Percentiles rank a stretch among this genome's conserved stretches.
phyloP scores from a whole-genome alignment of 768 basidiomycete genomes.

The Russula ochroleuca region DNA sequence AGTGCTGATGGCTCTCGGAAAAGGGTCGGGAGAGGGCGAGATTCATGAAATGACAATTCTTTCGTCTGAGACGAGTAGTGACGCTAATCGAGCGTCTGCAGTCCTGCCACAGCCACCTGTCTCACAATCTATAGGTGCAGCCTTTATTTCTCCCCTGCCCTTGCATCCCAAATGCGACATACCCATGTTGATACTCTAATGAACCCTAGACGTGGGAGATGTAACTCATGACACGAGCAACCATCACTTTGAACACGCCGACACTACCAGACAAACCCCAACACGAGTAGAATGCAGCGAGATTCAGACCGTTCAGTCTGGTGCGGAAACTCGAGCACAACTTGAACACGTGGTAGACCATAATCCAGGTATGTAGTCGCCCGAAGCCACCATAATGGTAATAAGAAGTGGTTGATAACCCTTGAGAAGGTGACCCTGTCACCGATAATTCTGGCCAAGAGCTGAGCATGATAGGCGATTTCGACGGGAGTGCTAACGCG shows the following conservation, averaged over 20 bases:
- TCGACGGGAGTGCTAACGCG: conserved; percentile 37
- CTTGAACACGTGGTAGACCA: background rate
- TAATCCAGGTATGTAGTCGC: background rate
- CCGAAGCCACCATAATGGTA: background rate
- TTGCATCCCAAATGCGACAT: background rate
- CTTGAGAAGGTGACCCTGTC: background rate
- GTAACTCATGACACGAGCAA: no score
- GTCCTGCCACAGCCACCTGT: background rate
- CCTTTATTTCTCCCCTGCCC: background rate
- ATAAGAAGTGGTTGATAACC: background rate
- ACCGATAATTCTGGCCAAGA: background rate
- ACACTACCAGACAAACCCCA: no score
- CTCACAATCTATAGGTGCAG: background rate
- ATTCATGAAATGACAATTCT: no score
- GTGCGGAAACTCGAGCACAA: background rate
- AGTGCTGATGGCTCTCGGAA: no score
- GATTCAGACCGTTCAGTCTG: background rate
- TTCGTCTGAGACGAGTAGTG: no score
- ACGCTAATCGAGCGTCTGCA: no score
- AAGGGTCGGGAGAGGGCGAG: no score
- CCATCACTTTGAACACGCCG: no score
- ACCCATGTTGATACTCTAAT: no score
- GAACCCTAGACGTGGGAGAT: background rate
- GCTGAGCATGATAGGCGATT: conserved; percentile 15
- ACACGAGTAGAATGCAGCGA: background rate